Evolutionary conservation across 1,284 basidiomycete genomes (phyloP), one percentile per base, ranked within the genome.

Genomic region (Tilletia indica): DNA sequence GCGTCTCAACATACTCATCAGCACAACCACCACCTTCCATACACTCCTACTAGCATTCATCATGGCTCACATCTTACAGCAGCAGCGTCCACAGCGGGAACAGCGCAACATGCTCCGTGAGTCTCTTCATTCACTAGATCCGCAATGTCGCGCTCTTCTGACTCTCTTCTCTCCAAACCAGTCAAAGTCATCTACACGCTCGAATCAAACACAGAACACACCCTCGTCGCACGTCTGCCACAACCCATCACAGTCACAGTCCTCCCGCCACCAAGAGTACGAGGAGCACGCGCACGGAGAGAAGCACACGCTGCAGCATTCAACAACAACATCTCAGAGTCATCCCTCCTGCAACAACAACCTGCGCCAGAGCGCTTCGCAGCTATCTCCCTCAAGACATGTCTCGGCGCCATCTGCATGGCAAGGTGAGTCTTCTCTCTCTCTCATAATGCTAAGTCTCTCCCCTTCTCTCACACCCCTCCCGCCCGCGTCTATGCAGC

Each of bases 111-210:
- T 39, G 4, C 61, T 64, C 39, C 61, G 61, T 64, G 34, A 64
- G 61, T 64, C 4, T 25, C 47, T 68, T 6, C 12, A 48, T 14
- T 31, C 4, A n/a, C 21, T 56, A 21, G 19, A 45, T 14, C 1
- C 3, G 42, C 42, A 14, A 45, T 8, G 42, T 45, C 14, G 6
- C 42, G 9, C 14, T 45, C 42, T 14, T 45, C 14, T 8, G 14
- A 8, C 31, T 42, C 34, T 6, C 16, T 12, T 16, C 14, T 64
- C 12, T 39, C 74, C 72, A 73, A 67, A 69, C 69, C 74, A 83
- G 81, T 83, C 78, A 83, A 82, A 70, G 80, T 83, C 42, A 73
- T 83, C 25, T 83, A 83, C 68, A 80, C 81, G 64, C 76, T 83
- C 61, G 81, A 82, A 68, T 78, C 79, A 19, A 76, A 75, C 68